Percentiles rank a stretch among this genome's conserved stretches.
phyloP scores from a whole-genome alignment of 106 monocot species.

The Phalaenopsis aphrodite region DNA sequence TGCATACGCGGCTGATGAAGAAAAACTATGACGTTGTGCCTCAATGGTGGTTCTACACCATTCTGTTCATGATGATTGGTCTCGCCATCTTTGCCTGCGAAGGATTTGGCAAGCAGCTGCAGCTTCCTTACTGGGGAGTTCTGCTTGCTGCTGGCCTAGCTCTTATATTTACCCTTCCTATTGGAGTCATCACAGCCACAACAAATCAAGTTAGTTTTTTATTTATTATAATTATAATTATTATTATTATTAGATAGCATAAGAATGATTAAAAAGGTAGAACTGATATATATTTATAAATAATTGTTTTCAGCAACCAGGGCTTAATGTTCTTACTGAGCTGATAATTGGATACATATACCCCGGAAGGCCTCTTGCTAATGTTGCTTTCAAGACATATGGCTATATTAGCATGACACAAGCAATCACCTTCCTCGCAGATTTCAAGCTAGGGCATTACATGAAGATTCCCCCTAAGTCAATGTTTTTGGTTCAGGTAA shows the following conservation, averaged over 20 bases:
- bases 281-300: background rate
- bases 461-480: constrained; percentile 36
- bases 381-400: constrained; percentile 18
- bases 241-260: too few species aligned
- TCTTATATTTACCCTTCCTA: constrained; percentile 27
- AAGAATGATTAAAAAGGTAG: background rate
- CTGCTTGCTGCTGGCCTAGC: constrained; percentile 26
- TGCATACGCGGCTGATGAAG: constrained; percentile 51
- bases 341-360: constrained; percentile 25
- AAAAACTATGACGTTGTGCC: constrained; percentile 43
- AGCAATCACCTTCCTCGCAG: constrained; percentile 7
- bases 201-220: constrained; percentile 18
- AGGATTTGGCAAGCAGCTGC: constrained; percentile 37
- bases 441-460: constrained; percentile 21
- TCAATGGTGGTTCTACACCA: constrained; percentile 44
- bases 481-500: constrained; percentile 26
- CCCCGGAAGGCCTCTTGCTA: constrained; percentile 29
- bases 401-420: constrained; percentile 3
- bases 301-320: background rate
- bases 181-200: constrained; percentile 29
- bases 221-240: background rate
- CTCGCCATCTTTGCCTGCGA: constrained; percentile 31
- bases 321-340: constrained; percentile 11
- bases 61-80: constrained; percentile 29
- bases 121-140: constrained; percentile 49